Evolutionary conservation across 1,284 basidiomycete genomes (phyloP).

Genomic region (Fereydounia khargensis): DNA sequence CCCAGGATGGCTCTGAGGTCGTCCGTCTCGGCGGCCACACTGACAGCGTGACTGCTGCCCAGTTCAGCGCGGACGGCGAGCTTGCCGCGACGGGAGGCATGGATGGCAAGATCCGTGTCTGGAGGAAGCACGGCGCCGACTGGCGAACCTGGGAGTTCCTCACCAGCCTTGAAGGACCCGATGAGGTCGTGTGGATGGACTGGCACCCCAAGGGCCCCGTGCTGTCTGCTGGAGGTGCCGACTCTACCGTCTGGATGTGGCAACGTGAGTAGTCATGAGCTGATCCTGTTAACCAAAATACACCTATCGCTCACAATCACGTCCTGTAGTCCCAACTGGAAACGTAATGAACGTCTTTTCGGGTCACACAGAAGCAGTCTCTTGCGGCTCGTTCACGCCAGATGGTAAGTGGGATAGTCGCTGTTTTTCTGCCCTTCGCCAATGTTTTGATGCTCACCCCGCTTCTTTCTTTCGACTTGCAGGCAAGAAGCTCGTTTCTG

Average conservation of each 20-base stretch:
- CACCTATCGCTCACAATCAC: too few relatives aligned
- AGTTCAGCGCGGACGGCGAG: slow-evolving; percentile 84
- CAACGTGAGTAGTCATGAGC: slow-evolving; percentile 69
- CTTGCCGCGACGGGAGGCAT: slow-evolving; percentile 93
- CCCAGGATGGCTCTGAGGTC: slow-evolving; percentile 75
- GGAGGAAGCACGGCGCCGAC: slow-evolving; percentile 64
- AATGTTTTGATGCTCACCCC: neutral
- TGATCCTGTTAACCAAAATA: too few relatives aligned
- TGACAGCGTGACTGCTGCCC: slow-evolving; percentile 80
- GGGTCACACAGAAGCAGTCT: slow-evolving; percentile 80
- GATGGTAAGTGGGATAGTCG: slow-evolving; percentile 65
- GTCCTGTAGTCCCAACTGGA: slow-evolving; percentile 75
- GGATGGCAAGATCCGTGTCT: slow-evolving; percentile 90
- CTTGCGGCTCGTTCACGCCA: slow-evolving; percentile 86
- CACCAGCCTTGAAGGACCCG: slow-evolving; percentile 84
- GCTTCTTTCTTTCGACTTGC: slow-evolving; percentile 4
- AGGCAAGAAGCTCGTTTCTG: slow-evolving; percentile 70
- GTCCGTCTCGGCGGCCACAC: slow-evolving; percentile 84
- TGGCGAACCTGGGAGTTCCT: slow-evolving; percentile 86
- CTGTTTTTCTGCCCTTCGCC: neutral
- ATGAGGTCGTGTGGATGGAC: slow-evolving; percentile 89
- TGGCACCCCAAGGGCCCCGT: slow-evolving; percentile 96
- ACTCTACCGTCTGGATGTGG: slow-evolving; percentile 97
- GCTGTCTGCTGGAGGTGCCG: slow-evolving; percentile 85
- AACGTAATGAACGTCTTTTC: slow-evolving; percentile 93